A percentile compares a stretch with the other conserved stretches of the same genome.
phyloP scores from a whole-genome alignment of 352 stramenopile species.

The Pilasporangium apinafurcum region DNA sequence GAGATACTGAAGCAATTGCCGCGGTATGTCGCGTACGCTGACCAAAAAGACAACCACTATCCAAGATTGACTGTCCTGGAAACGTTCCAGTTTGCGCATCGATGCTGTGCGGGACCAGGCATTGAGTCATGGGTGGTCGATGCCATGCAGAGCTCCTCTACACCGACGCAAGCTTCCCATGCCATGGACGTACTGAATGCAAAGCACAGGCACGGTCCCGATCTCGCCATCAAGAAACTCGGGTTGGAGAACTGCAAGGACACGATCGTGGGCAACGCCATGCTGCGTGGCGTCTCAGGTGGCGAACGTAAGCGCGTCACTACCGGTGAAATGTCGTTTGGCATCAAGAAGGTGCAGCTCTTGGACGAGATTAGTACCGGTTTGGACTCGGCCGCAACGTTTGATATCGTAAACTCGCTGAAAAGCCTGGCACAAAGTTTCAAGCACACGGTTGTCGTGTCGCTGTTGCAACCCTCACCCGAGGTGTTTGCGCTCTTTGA shows the following conservation, averaged over 20 bases:
- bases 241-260: slow-evolving; percentile 47
- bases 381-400: slow-evolving; percentile 36
- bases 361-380: slow-evolving; percentile 67
- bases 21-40: slow-evolving; percentile 40
- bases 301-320: slow-evolving; percentile 85
- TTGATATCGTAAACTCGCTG: slow-evolving; percentile 40
- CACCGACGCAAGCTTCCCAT: slow-evolving; percentile 24
- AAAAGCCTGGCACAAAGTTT: slow-evolving; percentile 29
- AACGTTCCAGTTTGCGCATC: slow-evolving; percentile 46
- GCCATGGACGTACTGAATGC: slow-evolving; percentile 26
- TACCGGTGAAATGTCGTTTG: slow-evolving; percentile 80
- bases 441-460: slow-evolving; percentile 46
- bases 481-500: slow-evolving; percentile 92
- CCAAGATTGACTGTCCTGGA: slow-evolving; percentile 40
- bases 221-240: slow-evolving; percentile 48
- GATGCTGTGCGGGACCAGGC: slow-evolving; percentile 22
- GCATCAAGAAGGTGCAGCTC: slow-evolving; percentile 51
- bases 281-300: slow-evolving; percentile 47
- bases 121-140: slow-evolving; percentile 34
- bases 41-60: slow-evolving; percentile 39
- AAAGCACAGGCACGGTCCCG: slow-evolving; percentile 22
- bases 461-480: slow-evolving; percentile 83
- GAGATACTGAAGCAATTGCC: slow-evolving; percentile 21
- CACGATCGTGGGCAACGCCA: slow-evolving; percentile 49
- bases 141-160: slow-evolving; percentile 18